phyloP scores from a whole-genome alignment of 2,329 filamentous ascomycete species.

The Clathrospora elynae region DNA sequence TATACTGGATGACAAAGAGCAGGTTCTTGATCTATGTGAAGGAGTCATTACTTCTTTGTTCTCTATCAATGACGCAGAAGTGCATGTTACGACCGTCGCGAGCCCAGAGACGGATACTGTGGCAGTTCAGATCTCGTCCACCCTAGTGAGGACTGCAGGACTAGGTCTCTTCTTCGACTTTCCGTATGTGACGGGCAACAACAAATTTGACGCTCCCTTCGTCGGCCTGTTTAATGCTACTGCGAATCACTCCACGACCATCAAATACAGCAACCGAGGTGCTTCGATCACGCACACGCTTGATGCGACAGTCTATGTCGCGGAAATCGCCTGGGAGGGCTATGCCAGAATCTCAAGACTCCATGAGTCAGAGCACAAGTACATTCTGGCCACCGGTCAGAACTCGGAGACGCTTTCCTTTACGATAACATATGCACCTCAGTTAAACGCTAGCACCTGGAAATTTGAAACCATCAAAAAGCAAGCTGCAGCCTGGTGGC shows the following conservation, averaged over 20 bases:
- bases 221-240: constrained; percentile 59
- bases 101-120: constrained; percentile 56
- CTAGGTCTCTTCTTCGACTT: constrained; percentile 60
- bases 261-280: constrained; percentile 34
- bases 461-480: constrained; percentile 31
- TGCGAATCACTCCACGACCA: constrained; percentile 51
- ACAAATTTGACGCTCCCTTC: constrained; percentile 62
- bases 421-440: constrained; percentile 30
- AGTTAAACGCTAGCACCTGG: constrained; percentile 42
- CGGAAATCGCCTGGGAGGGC: constrained; percentile 49
- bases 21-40: constrained; percentile 57
- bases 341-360: constrained; percentile 41
- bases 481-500: constrained; percentile 54
- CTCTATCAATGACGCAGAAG: constrained; percentile 46
- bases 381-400: constrained; percentile 46
- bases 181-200: constrained; percentile 54
- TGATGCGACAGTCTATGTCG: constrained; percentile 52
- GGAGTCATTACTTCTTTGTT: constrained; percentile 55
- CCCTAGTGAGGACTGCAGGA: constrained; percentile 46
- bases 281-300: constrained; percentile 54
- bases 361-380: constrained; percentile 50
- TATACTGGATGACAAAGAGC: constrained; percentile 48
- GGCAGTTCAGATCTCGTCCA: constrained; percentile 52
- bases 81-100: constrained; percentile 54
- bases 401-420: constrained; percentile 31